phyloP scores from a whole-genome alignment of 1,139 yeast genomes.

The Wickerhamomyces sp. region DNA sequence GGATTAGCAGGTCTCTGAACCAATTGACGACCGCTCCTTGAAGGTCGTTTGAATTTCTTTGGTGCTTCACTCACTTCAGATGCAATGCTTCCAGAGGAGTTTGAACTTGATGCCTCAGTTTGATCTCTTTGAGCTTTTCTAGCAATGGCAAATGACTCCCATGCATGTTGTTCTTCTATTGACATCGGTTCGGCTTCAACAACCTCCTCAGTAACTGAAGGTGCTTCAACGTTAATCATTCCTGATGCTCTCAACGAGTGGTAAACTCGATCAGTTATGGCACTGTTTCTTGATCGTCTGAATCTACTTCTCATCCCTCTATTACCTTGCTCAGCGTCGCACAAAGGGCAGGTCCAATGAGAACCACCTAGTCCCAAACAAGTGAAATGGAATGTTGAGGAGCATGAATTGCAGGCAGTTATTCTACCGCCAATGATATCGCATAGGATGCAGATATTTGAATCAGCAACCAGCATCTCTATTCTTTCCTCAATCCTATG shows the following conservation, averaged over 20 bases:
- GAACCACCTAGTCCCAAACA: constrained; percentile 20
- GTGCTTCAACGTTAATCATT: not conserved
- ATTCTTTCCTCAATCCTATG: constrained; percentile 13
- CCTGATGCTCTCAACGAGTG: constrained; percentile 7
- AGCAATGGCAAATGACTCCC: constrained; percentile 21
- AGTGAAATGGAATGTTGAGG: constrained; percentile 22
- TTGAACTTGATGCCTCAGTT: not conserved
- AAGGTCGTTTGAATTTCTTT: constrained; percentile 19
- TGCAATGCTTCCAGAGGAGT: not conserved
- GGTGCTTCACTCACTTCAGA: not conserved
- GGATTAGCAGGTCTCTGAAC: not conserved
- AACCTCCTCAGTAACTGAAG: constrained; percentile 6
- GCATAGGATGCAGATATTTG: constrained; percentile 22
- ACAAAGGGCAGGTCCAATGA: constrained; percentile 25
- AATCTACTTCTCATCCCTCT: constrained; percentile 16
- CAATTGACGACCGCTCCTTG: constrained; percentile 10
- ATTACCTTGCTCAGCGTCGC: constrained; percentile 21
- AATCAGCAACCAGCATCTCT: constrained; percentile 16
- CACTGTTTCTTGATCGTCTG: constrained; percentile 22
- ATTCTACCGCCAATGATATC: constrained; percentile 16
- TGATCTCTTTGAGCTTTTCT: not conserved
- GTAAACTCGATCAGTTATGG: constrained; percentile 22
- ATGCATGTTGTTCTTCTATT: constrained; percentile 18
- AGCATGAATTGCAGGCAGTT: constrained; percentile 19
- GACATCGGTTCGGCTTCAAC: constrained; percentile 12